Evolutionary conservation across 1,284 basidiomycete genomes (phyloP).

Genomic region (Neonothopanus nambi): DNA sequence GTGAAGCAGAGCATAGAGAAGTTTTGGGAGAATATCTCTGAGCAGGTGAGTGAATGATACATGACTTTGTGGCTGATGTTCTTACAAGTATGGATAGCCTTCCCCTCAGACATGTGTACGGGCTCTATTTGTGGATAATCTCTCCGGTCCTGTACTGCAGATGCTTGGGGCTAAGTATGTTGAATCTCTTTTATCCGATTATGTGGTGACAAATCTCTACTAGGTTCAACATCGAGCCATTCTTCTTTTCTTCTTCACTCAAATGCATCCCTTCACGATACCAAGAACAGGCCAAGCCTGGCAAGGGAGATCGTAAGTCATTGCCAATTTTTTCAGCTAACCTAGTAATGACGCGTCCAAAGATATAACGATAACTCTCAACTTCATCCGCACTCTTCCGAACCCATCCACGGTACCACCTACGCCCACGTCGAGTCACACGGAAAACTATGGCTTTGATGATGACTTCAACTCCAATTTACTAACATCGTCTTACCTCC

Average conservation of each 20-base stretch:
- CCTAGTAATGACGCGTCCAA: neutral
- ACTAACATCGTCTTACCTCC: constrained; percentile 17
- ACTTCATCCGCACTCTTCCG: constrained; percentile 41
- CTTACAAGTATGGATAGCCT: constrained; percentile 27
- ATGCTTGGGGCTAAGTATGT: constrained; percentile 52
- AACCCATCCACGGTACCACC: constrained; percentile 27
- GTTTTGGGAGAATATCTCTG: constrained; percentile 39
- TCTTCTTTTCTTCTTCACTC: constrained; percentile 57
- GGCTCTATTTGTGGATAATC: constrained; percentile 48
- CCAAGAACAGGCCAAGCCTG: constrained; percentile 39
- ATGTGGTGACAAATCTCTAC: neutral
- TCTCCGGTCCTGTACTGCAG: constrained; percentile 47
- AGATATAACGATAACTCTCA: constrained; percentile 56
- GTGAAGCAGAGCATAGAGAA: constrained; percentile 21
- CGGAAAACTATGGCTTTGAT: constrained; percentile 11
- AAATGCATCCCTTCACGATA: constrained; percentile 59
- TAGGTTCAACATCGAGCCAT: constrained; percentile 53
- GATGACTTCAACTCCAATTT: neutral
- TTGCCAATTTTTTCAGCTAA: neutral
- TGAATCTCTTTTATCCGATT: neutral
- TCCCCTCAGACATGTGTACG: constrained; percentile 40
- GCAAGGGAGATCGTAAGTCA: constrained; percentile 45
- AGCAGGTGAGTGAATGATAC: neutral
- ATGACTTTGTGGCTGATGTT: neutral
- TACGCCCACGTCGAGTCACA: constrained; percentile 22